Percentiles rank a stretch among this genome's conserved stretches.
These are phyloP conservation scores for Trebouxiophyceae sp. DNA, from an alignment of 163 green algal genomes.

Conservation along the genomic window DNA sequence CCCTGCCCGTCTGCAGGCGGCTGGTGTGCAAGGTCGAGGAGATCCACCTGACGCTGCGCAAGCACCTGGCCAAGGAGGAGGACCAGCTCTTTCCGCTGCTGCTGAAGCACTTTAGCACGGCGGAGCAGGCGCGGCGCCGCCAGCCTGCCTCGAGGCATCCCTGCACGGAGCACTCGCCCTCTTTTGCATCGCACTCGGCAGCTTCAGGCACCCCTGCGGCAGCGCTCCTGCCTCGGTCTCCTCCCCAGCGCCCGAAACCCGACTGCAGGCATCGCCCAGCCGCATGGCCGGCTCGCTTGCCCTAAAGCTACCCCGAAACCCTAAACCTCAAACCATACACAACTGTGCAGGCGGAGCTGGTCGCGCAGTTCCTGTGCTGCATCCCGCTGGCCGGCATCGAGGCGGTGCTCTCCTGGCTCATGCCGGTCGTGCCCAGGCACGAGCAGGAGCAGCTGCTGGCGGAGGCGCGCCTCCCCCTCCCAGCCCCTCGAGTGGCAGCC, in stretches of 20 bases:
- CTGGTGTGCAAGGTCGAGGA: slow-evolving; percentile 71
- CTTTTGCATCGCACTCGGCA: too few relatives aligned
- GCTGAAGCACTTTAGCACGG: slow-evolving; percentile 66
- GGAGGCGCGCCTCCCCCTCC: slow-evolving; percentile 20
- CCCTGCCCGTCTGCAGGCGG: slow-evolving; percentile 2
- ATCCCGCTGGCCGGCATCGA: slow-evolving; percentile 80
- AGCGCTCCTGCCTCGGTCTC: too few relatives aligned
- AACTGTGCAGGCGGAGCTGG: slow-evolving; percentile 47
- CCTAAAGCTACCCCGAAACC: too few relatives aligned
- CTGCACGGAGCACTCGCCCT: too few relatives aligned
- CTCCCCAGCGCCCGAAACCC: too few relatives aligned
- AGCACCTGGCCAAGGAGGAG: slow-evolving; percentile 93
- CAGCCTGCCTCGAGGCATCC: too few relatives aligned
- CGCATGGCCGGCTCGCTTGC: too few relatives aligned
- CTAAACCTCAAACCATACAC: too few relatives aligned
- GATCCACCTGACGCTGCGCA: slow-evolving; percentile 78
- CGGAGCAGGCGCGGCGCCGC: slow-evolving; percentile 29
- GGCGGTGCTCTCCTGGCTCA: slow-evolving; percentile 75
- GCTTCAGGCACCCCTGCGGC: too few relatives aligned
- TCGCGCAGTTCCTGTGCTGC: slow-evolving; percentile 90
- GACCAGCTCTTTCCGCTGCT: slow-evolving; percentile 90
- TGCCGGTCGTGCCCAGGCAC: slow-evolving; percentile 23
- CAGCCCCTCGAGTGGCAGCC: too few relatives aligned
- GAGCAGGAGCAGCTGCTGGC: slow-evolving; percentile 33
- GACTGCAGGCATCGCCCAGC: too few relatives aligned